phyloP scores from a whole-genome alignment of 257 asterid genomes.

The Gentiana dahurica region DNA sequence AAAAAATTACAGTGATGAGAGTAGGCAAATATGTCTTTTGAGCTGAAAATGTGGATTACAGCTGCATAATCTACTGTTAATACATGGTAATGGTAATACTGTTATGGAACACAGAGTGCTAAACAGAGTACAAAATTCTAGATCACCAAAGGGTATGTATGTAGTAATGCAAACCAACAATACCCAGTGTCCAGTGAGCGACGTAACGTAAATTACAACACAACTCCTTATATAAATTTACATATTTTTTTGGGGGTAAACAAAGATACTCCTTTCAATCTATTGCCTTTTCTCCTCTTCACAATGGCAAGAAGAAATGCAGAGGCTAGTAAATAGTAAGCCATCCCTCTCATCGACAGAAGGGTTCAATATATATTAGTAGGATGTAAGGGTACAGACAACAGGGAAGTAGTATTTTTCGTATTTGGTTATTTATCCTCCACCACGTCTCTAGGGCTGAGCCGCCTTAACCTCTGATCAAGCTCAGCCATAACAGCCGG shows the following conservation, averaged over 20 bases:
- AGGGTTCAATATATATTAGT: background rate
- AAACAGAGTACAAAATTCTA: background rate
- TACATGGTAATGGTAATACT: no score
- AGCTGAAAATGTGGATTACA: no score
- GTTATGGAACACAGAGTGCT: no score
- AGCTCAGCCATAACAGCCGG: slow-evolving; percentile 97
- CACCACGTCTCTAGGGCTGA: slow-evolving; percentile 32
- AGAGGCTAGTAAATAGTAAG: no score
- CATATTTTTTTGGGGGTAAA: background rate
- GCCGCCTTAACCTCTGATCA: slow-evolving; percentile 66
- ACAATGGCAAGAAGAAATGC: no score
- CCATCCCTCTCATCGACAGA: background rate
- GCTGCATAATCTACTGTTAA: no score
- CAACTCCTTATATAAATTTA: slow-evolving; percentile 8
- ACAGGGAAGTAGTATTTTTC: background rate
- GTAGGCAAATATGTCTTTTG: no score
- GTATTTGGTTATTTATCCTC: slow-evolving; percentile 22
- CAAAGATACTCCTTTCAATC: background rate
- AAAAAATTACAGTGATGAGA: no score
- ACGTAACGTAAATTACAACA: background rate
- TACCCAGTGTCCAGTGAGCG: slow-evolving; percentile 2
- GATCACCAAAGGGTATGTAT: background rate
- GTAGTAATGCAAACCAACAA: background rate
- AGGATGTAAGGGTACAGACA: slow-evolving; percentile 3
- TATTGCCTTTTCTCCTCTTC: no score